A percentile compares a stretch with the other conserved stretches of the same genome.
These are phyloP conservation scores for Schizosaccharomyces lindneri DNA, from an alignment of 805 yeast species.

Conservation along the genomic window DNA sequence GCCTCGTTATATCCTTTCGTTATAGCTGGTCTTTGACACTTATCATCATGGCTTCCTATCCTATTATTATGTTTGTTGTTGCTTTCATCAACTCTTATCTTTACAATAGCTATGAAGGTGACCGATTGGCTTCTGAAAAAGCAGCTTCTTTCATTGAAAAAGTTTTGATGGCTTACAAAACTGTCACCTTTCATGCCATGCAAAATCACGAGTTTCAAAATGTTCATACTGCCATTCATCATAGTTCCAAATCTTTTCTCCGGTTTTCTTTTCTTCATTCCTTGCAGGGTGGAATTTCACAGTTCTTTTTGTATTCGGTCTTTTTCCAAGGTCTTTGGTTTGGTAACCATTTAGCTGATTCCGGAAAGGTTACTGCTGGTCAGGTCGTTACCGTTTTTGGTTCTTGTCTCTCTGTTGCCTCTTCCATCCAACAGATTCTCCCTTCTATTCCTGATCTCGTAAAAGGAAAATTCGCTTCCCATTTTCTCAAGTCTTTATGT, in stretches of 20 bases:
- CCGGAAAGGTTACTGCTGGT: constrained; percentile 27
- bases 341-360: constrained; percentile 42
- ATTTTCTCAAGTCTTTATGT: constrained; percentile 10
- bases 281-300: constrained; percentile 11
- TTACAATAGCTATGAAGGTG: constrained; percentile 24
- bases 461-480: constrained; percentile 47
- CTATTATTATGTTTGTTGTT: constrained; percentile 32
- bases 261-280: constrained; percentile 14
- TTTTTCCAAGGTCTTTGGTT: constrained; percentile 87
- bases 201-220: constrained; percentile 26
- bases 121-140: constrained; percentile 29
- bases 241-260: constrained; percentile 14
- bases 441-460: constrained; percentile 36
- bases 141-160: constrained; percentile 46
- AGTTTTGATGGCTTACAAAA: constrained; percentile 33
- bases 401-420: constrained; percentile 52
- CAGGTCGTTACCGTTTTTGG: constrained; percentile 62
- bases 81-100: constrained; percentile 27
- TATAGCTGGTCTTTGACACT: constrained; percentile 72
- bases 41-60: constrained; percentile 49
- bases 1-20: constrained; percentile 39
- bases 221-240: constrained; percentile 16
- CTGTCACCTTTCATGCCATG: constrained; percentile 39
- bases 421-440: constrained; percentile 28
- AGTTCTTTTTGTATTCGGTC: neutral